These are phyloP conservation scores for Salix koriyanagi DNA, from an alignment of 345 rosid genomes.

Conservation along the genomic window DNA sequence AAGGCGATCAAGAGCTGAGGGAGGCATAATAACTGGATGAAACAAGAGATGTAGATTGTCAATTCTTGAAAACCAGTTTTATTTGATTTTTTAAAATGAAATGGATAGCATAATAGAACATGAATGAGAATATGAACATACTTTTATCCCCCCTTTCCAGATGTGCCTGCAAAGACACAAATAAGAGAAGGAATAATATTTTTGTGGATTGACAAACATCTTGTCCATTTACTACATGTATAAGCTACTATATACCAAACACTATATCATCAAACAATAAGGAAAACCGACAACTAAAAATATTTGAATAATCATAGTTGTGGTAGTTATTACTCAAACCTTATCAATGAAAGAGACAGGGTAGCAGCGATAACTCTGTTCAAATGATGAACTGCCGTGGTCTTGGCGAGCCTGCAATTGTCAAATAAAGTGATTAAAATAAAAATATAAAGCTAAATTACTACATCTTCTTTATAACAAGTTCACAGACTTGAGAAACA, in stretches of 20 bases:
- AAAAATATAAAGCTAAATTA: neutral
- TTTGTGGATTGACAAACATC: neutral
- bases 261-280: neutral
- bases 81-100: neutral
- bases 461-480: neutral
- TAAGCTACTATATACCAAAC: neutral
- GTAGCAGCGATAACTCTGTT: constrained; percentile 54
- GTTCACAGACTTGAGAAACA: neutral
- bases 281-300: neutral
- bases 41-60: constrained; percentile 7
- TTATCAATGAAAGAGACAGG: constrained; percentile 61
- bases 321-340: constrained; percentile 20
- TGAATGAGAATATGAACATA: constrained; percentile 15
- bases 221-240: neutral
- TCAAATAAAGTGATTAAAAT: constrained; percentile 5
- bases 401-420: constrained; percentile 33
- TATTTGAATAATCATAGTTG: neutral
- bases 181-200: neutral
- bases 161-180: constrained; percentile 44
- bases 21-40: constrained; percentile 62
- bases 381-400: constrained; percentile 31
- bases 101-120: neutral
- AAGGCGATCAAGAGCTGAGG: constrained; percentile 67
- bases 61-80: too few species aligned
- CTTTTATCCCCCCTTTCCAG: constrained; percentile 69